Conservation (phyloP, 73 alveolate genomes). For the Paramecium primaurelia region DNA sequence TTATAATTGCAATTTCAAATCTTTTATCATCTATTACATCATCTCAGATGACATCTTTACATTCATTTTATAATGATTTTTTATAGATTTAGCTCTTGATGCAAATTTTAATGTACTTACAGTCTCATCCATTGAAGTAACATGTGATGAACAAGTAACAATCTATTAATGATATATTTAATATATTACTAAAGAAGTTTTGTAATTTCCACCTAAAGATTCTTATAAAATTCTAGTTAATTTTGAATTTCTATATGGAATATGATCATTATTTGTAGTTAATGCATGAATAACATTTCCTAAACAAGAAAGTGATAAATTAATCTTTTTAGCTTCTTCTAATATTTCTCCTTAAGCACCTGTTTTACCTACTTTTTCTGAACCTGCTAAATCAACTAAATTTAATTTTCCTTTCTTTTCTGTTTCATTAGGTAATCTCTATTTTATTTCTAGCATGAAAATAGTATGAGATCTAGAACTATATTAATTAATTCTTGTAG, state of each 20-base stretch:
- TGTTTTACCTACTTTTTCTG: conserved; percentile 88
- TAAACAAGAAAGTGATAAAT: conserved; percentile 84
- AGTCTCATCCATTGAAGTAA: conserved; percentile 87
- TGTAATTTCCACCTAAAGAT: conserved; percentile 95
- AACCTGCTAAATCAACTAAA: conserved; percentile 94
- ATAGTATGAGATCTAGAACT: conserved; percentile 79
- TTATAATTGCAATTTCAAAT: conserved; percentile 55
- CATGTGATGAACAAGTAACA: conserved; percentile 90
- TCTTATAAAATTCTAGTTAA: conserved; percentile 93
- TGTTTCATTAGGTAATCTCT: conserved; percentile 72
- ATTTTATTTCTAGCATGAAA: conserved; percentile 66
- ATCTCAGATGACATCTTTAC: conserved; percentile 77
- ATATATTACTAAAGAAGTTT: conserved; percentile 74
- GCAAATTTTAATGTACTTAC: conserved; percentile 90
- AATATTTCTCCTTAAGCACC: conserved; percentile 89
- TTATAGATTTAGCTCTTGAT: conserved; percentile 86
- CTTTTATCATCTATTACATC: conserved; percentile 59
- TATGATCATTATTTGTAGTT: conserved; percentile 77
- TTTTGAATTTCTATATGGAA: conserved; percentile 96
- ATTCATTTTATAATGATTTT: conserved; percentile 78
- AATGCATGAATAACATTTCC: conserved; percentile 94
- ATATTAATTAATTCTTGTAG: conserved; percentile 70
- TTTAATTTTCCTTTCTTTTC: conserved; percentile 84
- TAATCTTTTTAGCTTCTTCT: conserved; percentile 95
- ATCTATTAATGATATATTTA: conserved; percentile 31